phyloP scores from a whole-genome alignment of 495 filamentous ascomycete genomes.

The Penicillium coprophilum region DNA sequence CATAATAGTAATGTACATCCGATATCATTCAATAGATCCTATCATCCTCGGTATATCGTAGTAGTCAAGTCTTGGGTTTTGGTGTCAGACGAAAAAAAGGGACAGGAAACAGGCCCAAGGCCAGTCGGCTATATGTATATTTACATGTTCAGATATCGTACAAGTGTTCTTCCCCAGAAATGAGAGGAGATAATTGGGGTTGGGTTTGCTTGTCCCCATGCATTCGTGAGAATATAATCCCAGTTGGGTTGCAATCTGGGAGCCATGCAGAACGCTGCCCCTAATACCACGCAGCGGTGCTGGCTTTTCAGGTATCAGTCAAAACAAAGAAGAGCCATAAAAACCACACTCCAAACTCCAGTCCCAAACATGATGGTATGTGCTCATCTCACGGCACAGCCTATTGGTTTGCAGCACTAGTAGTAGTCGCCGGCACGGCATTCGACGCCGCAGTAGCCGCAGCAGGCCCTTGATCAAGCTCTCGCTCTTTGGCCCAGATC shows the following conservation, averaged over 20 bases:
- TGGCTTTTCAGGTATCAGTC: not conserved
- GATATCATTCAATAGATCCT: constrained; percentile 13
- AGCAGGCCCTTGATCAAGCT: constrained; percentile 20
- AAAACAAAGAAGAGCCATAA: constrained; percentile 5
- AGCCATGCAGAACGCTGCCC: not conserved
- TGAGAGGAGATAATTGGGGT: constrained; percentile 21
- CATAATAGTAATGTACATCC: constrained; percentile 22
- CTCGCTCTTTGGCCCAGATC: constrained; percentile 69
- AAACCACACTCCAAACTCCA: constrained; percentile 21
- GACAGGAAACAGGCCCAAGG: not conserved
- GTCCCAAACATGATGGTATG: constrained; percentile 7
- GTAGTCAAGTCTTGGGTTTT: not conserved
- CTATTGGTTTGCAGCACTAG: constrained; percentile 22
- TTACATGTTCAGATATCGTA: constrained; percentile 19
- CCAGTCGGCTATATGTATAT: constrained; percentile 1
- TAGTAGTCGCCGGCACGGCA: constrained; percentile 7
- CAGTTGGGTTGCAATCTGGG: not conserved
- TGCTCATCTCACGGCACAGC: not conserved
- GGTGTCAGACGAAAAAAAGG: not conserved
- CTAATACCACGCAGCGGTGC: not conserved
- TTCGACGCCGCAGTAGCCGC: not conserved
- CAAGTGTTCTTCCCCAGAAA: constrained; percentile 6
- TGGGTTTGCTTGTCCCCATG: not conserved
- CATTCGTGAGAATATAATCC: not conserved
- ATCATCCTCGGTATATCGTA: not conserved